phyloP scores from a whole-genome alignment of 2,329 filamentous ascomycete genomes.

The Rugonectria rugulosa region DNA sequence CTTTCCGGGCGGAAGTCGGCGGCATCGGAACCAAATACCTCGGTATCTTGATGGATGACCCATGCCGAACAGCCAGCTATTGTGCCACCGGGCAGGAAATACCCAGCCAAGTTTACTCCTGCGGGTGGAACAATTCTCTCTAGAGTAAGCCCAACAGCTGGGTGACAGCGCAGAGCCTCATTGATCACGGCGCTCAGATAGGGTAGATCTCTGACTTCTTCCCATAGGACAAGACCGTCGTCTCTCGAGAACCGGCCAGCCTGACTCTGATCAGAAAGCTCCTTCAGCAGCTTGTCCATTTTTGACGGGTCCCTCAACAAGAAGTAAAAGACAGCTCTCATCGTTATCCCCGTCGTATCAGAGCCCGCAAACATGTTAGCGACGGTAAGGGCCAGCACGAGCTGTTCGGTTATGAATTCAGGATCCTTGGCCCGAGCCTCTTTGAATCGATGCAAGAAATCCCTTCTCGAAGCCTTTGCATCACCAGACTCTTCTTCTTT shows the following conservation, averaged over 20 bases:
- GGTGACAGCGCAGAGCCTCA: slow-evolving; percentile 78
- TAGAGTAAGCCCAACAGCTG: slow-evolving; percentile 73
- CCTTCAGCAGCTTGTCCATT: slow-evolving; percentile 61
- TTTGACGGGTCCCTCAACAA: slow-evolving; percentile 12
- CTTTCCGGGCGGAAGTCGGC: slow-evolving; percentile 73
- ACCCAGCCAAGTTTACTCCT: slow-evolving; percentile 68
- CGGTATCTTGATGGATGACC: slow-evolving; percentile 73
- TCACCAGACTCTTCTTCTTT: not conserved
- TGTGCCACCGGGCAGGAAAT: slow-evolving; percentile 70
- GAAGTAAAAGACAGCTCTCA: slow-evolving; percentile 26
- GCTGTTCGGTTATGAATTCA: slow-evolving; percentile 16
- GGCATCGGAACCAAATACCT: slow-evolving; percentile 72
- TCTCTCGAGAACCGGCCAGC: slow-evolving; percentile 57
- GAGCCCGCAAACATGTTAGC: slow-evolving; percentile 32
- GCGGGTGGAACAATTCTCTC: slow-evolving; percentile 74
- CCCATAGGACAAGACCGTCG: slow-evolving; percentile 69
- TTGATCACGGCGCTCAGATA: slow-evolving; percentile 81
- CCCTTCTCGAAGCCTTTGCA: not conserved
- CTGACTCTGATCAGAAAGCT: slow-evolving; percentile 66
- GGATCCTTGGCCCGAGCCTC: slow-evolving; percentile 23
- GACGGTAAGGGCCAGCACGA: slow-evolving; percentile 19
- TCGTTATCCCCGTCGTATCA: slow-evolving; percentile 26
- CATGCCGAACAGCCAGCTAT: slow-evolving; percentile 78
- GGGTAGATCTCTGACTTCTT: slow-evolving; percentile 71
- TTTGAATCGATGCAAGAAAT: slow-evolving; percentile 24